These are phyloP conservation scores for Inonotus obliquus DNA, from an alignment of 1,284 basidiomycete species.

Conservation along the genomic window DNA sequence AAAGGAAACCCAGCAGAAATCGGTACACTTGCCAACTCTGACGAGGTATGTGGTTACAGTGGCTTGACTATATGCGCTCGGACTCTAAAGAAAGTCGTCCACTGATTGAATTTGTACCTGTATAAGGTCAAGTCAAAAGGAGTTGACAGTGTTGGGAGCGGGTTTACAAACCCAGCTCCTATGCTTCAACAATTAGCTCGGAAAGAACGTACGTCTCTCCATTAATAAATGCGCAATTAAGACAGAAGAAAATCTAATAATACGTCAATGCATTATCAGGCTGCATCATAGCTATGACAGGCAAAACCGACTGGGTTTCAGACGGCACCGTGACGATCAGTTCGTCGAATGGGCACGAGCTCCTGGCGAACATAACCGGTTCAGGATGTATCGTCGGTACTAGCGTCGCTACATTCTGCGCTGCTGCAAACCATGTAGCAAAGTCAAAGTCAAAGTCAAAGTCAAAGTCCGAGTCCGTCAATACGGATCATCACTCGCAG, in stretches of 20 bases:
- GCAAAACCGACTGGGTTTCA: conserved; percentile 81
- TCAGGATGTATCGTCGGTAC: conserved; percentile 89
- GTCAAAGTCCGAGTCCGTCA: too few relatives aligned
- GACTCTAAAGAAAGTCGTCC: background rate
- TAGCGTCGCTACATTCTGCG: conserved; percentile 73
- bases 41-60: conserved; percentile 54
- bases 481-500: conserved; percentile 29
- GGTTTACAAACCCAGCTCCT: conserved; percentile 69
- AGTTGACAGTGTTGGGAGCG: conserved; percentile 79
- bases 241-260: background rate
- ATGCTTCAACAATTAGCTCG: conserved; percentile 73
- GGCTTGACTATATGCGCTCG: background rate
- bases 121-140: conserved; percentile 72
- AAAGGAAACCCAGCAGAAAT: conserved; percentile 96
- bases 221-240: background rate
- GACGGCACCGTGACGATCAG: conserved; percentile 72
- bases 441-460: conserved; percentile 22
- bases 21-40: conserved; percentile 66
- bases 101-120: conserved; percentile 2
- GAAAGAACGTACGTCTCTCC: conserved; percentile 61
- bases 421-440: conserved; percentile 47
- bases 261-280: conserved; percentile 36
- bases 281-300: conserved; percentile 82
- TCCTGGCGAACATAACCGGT: conserved; percentile 82
- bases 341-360: conserved; percentile 71